Conservation (phyloP, 352 stramenopile species). For the Globisporangium mamillatum region DNA sequence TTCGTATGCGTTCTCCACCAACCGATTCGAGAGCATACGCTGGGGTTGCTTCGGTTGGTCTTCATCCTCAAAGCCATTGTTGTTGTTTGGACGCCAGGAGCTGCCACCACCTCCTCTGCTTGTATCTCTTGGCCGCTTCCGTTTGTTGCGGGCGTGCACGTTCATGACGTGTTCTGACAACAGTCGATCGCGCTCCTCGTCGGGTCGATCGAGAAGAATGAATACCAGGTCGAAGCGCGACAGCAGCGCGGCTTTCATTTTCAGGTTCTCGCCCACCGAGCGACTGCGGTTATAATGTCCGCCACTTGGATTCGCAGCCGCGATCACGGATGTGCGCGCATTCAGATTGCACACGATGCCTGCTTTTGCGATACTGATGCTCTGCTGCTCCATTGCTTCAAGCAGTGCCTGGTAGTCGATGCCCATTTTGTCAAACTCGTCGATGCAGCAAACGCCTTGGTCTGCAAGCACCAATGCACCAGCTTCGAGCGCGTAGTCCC, state of each 20-base stretch:
- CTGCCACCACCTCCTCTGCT: background rate
- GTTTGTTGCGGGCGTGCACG: constrained; percentile 50
- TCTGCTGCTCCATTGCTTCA: constrained; percentile 99
- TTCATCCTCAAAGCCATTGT: constrained; percentile 11
- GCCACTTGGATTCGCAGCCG: constrained; percentile 95
- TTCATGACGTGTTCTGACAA: constrained; percentile 97
- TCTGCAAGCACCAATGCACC: constrained; percentile 93
- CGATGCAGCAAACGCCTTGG: constrained; percentile 96
- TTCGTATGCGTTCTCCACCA: constrained; percentile 46
- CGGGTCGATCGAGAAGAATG: constrained; percentile 93
- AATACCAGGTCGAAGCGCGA: constrained; percentile 98
- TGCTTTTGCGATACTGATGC: constrained; percentile 90
- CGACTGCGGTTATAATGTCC: constrained; percentile 96
- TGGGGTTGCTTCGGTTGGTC: constrained; percentile 15
- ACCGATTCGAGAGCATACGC: constrained; percentile 44
- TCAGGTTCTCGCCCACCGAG: constrained; percentile 95
- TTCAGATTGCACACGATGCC: constrained; percentile 95
- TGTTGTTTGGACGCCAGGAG: constrained; percentile 26
- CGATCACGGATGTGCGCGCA: constrained; percentile 93
- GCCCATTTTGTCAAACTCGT: constrained; percentile 99
- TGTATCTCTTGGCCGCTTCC: constrained; percentile 31
- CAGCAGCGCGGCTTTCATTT: constrained; percentile 95
- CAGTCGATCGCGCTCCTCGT: constrained; percentile 91
- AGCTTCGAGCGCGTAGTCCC: constrained; percentile 91
- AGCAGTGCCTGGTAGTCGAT: constrained; percentile 90